Evolutionary conservation across 164 flowering plant species (phyloP), one percentile per base, ranked within the genome.

Genomic region (Magnolia sinica): DNA sequence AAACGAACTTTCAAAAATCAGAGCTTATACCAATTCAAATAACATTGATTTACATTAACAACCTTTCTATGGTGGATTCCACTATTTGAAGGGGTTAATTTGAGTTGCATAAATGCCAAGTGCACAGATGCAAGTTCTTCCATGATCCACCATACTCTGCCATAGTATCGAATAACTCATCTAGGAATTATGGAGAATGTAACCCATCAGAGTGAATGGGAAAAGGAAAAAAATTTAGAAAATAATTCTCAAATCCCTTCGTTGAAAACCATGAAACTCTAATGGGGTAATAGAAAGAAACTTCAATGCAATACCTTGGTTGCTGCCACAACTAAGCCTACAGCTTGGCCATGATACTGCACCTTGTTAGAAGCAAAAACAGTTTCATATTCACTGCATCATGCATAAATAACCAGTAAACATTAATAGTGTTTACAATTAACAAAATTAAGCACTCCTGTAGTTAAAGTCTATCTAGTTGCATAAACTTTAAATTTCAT

Each of bases 261-360:
- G 7, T 64, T 64, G n/a, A 24, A 64, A 64, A n/a, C 5, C 3
- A n/a, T n/a, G 29, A 67, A 13, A 23, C 5, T 13, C 16, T 13
- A 11, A 13, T 16, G 16, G n/a, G n/a, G 29, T 23, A 67, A 67
- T 5, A 67, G 31, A 10, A 67, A 67, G 45, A 24, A 67, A n/a
- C 19, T 22, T 24, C 9, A 49, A 37, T 37, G 72, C 11, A 23
- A 51, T 58, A 72, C 74, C 74, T 72, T 72, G 19, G 64, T 51
- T 9, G 8, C 9, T 1, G 74, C 74, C 64, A 72, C 74, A 58
- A 72, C 37, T 55, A 72, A 52, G 64, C 74, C 74, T n/a, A 72
- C 64, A 49, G 74, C 74, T 72, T 72, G 74, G 29, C 74, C 74
- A 72, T 72, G 64, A 72, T 72, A 72, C 64, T 72, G 74, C 37